phyloP scores from a whole-genome alignment of 2,329 filamentous ascomycete genomes.

The Cytospora chrysosperma region DNA sequence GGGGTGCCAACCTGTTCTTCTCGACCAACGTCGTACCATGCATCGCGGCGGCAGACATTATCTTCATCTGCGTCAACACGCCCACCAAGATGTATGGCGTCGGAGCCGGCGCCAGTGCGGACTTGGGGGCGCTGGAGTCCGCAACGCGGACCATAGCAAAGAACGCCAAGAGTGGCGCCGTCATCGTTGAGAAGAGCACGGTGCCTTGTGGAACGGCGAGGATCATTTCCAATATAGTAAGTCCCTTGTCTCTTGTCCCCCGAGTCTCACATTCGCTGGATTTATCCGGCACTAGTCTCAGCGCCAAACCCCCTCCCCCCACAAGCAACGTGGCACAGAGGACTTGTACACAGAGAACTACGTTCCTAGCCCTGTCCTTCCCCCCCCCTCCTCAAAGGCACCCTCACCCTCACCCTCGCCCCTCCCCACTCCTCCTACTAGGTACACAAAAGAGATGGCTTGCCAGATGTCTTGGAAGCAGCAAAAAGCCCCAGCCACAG shows the following conservation, averaged over 20 bases:
- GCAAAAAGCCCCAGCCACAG: not conserved
- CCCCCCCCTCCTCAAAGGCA: not conserved
- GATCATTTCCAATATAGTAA: constrained; percentile 54
- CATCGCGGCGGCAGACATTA: constrained; percentile 56
- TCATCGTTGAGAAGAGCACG: constrained; percentile 65
- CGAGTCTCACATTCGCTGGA: constrained; percentile 6
- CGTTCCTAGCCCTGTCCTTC: not conserved
- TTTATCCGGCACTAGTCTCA: not conserved
- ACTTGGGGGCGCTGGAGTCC: constrained; percentile 55
- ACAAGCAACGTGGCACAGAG: not conserved
- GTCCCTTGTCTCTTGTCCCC: constrained; percentile 23
- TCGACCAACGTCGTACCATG: constrained; percentile 50
- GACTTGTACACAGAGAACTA: too few relatives aligned
- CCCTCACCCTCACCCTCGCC: not conserved
- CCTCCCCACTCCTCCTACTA: too few relatives aligned
- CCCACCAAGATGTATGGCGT: constrained; percentile 58
- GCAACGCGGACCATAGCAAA: constrained; percentile 54
- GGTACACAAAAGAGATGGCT: not conserved
- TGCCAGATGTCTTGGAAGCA: not conserved
- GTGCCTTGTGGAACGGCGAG: constrained; percentile 61
- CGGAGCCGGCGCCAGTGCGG: constrained; percentile 56
- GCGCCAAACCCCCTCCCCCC: not conserved
- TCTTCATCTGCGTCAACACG: constrained; percentile 64
- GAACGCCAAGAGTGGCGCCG: constrained; percentile 51
- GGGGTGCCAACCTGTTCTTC: constrained; percentile 57